phyloP scores from a whole-genome alignment of 2,329 filamentous ascomycete genomes.

The Claviceps sp. region DNA sequence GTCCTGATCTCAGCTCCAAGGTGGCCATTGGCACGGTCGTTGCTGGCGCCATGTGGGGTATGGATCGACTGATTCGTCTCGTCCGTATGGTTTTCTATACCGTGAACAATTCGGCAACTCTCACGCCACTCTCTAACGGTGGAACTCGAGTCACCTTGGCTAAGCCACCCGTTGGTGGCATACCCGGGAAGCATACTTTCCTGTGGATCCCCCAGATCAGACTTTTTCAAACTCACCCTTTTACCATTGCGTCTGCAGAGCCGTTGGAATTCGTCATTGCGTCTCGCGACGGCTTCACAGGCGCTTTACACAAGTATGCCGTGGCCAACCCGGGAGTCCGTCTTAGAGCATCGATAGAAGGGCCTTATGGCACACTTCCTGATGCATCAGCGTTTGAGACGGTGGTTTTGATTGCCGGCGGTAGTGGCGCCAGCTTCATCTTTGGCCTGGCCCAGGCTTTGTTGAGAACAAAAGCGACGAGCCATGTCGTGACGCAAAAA shows the following conservation, averaged over 20 bases:
- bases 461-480: conserved; percentile 14
- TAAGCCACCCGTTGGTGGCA: conserved; percentile 31
- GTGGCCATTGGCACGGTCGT: conserved; percentile 29
- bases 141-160: conserved; percentile 41
- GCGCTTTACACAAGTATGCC: conserved; percentile 39
- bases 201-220: conserved; percentile 49
- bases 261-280: conserved; percentile 46
- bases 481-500: conserved; percentile 9
- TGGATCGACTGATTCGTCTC: conserved; percentile 37
- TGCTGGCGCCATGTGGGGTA: conserved; percentile 32
- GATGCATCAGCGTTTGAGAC: conserved; percentile 39
- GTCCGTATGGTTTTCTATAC: conserved; percentile 29
- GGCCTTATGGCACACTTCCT: conserved; percentile 44
- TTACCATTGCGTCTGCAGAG: conserved; percentile 41
- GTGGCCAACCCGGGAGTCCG: conserved; percentile 31
- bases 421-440: conserved; percentile 46
- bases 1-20: conserved; percentile 29
- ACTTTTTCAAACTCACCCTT: conserved; percentile 46
- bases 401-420: conserved; percentile 46
- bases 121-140: conserved; percentile 40
- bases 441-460: conserved; percentile 26
- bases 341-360: conserved; percentile 41
- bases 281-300: conserved; percentile 46
- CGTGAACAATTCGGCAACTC: conserved; percentile 35
- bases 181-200: conserved; percentile 48